Percentiles rank a stretch among this genome's conserved stretches.
Evolutionary conservation across 2,329 filamentous ascomycete genomes (phyloP).

Genomic region (Venturiaceae sp.): DNA sequence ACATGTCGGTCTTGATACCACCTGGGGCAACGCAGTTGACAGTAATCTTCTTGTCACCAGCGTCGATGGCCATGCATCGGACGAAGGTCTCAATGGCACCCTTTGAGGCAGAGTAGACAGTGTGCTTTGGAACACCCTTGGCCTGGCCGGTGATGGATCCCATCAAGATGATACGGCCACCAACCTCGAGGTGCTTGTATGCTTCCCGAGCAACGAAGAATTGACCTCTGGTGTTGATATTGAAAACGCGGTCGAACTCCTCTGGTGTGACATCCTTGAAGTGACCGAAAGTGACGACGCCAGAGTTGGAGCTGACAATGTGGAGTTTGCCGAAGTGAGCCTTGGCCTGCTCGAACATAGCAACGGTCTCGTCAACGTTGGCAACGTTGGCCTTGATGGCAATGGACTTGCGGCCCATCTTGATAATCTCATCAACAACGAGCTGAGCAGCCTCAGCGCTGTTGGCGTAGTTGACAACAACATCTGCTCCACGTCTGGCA

Average conservation of each 20-base stretch:
- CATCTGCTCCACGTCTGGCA: constrained; percentile 54
- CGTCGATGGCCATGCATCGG: constrained; percentile 45
- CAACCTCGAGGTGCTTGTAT: constrained; percentile 42
- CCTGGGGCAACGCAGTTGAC: constrained; percentile 52
- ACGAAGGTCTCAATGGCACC: constrained; percentile 45
- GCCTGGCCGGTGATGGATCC: constrained; percentile 47
- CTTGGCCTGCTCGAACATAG: constrained; percentile 54
- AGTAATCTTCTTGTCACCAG: constrained; percentile 45
- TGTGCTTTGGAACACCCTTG: constrained; percentile 45
- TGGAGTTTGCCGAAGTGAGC: constrained; percentile 56
- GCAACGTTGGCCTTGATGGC: constrained; percentile 61
- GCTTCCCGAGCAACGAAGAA: constrained; percentile 52
- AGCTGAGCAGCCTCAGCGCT: constrained; percentile 53
- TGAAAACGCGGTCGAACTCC: constrained; percentile 49
- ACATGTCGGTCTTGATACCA: constrained; percentile 48
- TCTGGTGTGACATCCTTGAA: constrained; percentile 44
- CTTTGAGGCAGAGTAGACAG: constrained; percentile 44
- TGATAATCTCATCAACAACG: constrained; percentile 57
- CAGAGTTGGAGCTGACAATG: constrained; percentile 62
- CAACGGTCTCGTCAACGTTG: constrained; percentile 51
- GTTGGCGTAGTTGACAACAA: constrained; percentile 60
- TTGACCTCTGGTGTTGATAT: constrained; percentile 52
- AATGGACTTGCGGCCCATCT: constrained; percentile 49
- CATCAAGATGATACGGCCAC: constrained; percentile 45
- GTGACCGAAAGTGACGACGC: constrained; percentile 44